Evolutionary conservation across 2,329 filamentous ascomycete species (phyloP).

Genomic region (Aspergillus hortae): DNA sequence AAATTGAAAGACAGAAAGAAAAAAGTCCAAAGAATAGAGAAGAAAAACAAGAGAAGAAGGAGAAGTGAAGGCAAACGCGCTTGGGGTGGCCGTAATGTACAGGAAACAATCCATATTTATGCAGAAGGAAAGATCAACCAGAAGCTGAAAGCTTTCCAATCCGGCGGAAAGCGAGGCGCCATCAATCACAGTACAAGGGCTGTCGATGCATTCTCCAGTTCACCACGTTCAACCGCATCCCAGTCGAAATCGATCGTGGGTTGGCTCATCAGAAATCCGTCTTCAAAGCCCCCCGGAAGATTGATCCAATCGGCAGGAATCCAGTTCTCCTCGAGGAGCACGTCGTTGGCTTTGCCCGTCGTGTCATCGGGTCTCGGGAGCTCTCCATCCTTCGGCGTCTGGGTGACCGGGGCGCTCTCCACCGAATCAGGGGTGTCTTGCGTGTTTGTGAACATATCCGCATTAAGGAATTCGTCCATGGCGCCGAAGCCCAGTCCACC

Average conservation of each 20-base stretch:
- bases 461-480: constrained; percentile 36
- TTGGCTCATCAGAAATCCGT: constrained; percentile 22
- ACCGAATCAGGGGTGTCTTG: constrained; percentile 38
- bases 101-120: constrained; percentile 16
- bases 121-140: constrained; percentile 11
- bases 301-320: constrained; percentile 32
- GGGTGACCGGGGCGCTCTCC: constrained; percentile 30
- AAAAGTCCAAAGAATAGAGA: neutral
- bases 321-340: constrained; percentile 25
- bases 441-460: constrained; percentile 32
- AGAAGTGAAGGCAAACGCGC: neutral
- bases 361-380: constrained; percentile 29
- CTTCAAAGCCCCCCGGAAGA: constrained; percentile 24
- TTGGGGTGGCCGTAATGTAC: constrained; percentile 15
- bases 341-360: constrained; percentile 24
- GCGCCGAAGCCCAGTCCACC: constrained; percentile 30
- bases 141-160: constrained; percentile 10
- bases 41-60: constrained; percentile 7
- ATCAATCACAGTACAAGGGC: constrained; percentile 24
- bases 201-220: constrained; percentile 24
- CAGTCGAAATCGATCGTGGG: constrained; percentile 36
- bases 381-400: constrained; percentile 37
- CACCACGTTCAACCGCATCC: constrained; percentile 34
- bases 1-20: neutral
- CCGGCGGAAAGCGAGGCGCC: constrained; percentile 1